Evolutionary conservation across 148 eudicot genomes (phyloP).

Genomic region (Tetragonia tetragonoides): DNA sequence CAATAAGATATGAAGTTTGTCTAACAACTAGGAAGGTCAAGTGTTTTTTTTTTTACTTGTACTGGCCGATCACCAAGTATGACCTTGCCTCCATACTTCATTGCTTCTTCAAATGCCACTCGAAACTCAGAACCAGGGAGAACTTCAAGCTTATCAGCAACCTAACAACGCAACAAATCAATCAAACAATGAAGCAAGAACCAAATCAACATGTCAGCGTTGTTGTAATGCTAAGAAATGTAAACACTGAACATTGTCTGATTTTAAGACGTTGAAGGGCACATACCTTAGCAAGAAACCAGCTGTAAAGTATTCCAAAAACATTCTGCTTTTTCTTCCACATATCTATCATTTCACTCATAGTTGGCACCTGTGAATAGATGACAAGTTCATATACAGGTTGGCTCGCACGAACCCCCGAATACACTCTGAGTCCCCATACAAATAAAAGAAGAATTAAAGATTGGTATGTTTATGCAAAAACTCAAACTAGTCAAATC

Average conservation of each 20-base stretch:
- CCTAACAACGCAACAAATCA: conserved; percentile 33
- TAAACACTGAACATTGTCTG: background rate
- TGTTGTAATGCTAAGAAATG: background rate
- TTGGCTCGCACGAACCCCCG: background rate
- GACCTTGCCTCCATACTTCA: conserved; percentile 86
- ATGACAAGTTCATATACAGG: conserved; percentile 1
- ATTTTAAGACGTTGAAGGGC: background rate
- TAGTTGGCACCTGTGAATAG: conserved; percentile 67
- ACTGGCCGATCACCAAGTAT: conserved; percentile 98
- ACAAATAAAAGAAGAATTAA: too few relatives aligned
- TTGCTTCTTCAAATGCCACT: conserved; percentile 94
- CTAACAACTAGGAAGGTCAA: background rate
- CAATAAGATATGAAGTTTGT: background rate
- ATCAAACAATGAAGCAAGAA: background rate
- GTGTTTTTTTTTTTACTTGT: conserved; percentile 51
- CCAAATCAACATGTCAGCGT: background rate
- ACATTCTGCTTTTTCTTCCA: conserved; percentile 88
- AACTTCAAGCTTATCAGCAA: conserved; percentile 90
- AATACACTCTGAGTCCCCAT: background rate
- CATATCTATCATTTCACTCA: conserved; percentile 83
- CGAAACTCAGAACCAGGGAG: conserved; percentile 97
- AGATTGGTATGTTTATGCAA: background rate
- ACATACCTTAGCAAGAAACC: conserved; percentile 97
- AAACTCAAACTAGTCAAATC: background rate
- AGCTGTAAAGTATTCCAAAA: conserved; percentile 88